Conservation (phyloP, 2,329 filamentous ascomycete genomes). For the Dactylellina leptospora region DNA sequence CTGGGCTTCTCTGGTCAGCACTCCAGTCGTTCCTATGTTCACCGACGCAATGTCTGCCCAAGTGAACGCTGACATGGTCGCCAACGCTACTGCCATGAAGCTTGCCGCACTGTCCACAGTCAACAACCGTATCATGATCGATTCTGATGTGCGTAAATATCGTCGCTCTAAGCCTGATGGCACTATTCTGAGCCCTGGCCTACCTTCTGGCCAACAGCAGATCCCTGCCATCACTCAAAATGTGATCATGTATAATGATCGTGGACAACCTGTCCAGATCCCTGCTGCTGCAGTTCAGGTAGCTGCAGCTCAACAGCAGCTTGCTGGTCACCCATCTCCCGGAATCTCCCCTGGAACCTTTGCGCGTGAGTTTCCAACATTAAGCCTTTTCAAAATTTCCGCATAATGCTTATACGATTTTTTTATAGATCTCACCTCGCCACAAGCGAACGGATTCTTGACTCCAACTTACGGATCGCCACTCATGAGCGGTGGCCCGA, state of each 20-base stretch:
- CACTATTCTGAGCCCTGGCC: conserved; percentile 61
- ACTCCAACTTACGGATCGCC: conserved; percentile 79
- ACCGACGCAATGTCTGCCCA: conserved; percentile 65
- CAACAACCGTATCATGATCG: conserved; percentile 95
- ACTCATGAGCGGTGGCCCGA: conserved; percentile 66
- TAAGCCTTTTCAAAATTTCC: conserved; percentile 85
- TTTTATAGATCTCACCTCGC: conserved; percentile 76
- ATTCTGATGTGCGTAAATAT: conserved; percentile 90
- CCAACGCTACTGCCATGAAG: conserved; percentile 99
- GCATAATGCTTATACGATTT: conserved; percentile 67
- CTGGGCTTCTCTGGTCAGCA: conserved; percentile 99
- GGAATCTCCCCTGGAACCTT: conserved; percentile 57
- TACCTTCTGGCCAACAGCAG: conserved; percentile 66
- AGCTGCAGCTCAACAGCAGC: conserved; percentile 56
- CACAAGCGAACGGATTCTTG: conserved; percentile 93
- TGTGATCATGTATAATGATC: conserved; percentile 93
- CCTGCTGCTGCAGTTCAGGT: conserved; percentile 57
- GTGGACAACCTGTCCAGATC: conserved; percentile 70
- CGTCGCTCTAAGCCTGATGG: conserved; percentile 90
- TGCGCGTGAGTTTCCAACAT: conserved; percentile 64
- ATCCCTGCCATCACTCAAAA: conserved; percentile 75
- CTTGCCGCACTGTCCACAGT: conserved; percentile 95
- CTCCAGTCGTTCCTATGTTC: conserved; percentile 91
- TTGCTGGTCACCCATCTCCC: conserved; percentile 44
- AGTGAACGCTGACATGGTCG: conserved; percentile 94